Percentiles rank a stretch among this genome's conserved stretches.
phyloP scores from a whole-genome alignment of 176 grass and related monocot species.

The Themeda triandra region DNA sequence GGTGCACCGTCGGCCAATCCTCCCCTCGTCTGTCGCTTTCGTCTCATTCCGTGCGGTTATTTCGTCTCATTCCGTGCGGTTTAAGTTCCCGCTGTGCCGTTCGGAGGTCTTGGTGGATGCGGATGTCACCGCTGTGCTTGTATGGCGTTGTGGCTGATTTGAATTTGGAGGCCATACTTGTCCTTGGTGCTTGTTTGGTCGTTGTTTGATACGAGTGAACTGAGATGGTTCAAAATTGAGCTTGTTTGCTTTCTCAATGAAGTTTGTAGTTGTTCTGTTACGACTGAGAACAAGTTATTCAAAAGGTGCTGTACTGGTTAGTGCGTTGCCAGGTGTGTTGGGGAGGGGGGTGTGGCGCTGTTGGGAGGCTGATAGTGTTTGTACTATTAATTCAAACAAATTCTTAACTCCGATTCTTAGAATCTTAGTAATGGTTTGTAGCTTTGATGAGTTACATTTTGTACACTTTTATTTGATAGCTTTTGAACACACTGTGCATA shows the following conservation, averaged over 20 bases:
- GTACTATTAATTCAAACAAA: not conserved
- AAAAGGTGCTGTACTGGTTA: not conserved
- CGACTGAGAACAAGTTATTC: not conserved
- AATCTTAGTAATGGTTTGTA: slow-evolving; percentile 8
- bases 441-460: slow-evolving; percentile 4
- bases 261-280: not conserved
- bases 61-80: slow-evolving; percentile 19
- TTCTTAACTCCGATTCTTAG: not conserved
- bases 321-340: not conserved
- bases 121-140: not conserved
- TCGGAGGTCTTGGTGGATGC: not conserved
- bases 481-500: not conserved
- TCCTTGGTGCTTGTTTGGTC: not conserved
- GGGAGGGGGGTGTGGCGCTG: not conserved
- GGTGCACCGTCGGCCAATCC: slow-evolving; percentile 28
- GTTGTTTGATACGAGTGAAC: not conserved
- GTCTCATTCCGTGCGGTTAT: slow-evolving; percentile 35
- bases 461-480: not conserved
- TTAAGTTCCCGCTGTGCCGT: slow-evolving; percentile 16
- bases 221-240: not conserved
- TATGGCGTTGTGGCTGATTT: not conserved
- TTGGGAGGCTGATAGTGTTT: not conserved
- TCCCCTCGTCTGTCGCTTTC: slow-evolving; percentile 17
- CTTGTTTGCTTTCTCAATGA: not conserved
- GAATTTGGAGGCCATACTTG: not conserved